Evolutionary conservation across 768 basidiomycete genomes (phyloP).

Genomic region (Crucibulum laeve): DNA sequence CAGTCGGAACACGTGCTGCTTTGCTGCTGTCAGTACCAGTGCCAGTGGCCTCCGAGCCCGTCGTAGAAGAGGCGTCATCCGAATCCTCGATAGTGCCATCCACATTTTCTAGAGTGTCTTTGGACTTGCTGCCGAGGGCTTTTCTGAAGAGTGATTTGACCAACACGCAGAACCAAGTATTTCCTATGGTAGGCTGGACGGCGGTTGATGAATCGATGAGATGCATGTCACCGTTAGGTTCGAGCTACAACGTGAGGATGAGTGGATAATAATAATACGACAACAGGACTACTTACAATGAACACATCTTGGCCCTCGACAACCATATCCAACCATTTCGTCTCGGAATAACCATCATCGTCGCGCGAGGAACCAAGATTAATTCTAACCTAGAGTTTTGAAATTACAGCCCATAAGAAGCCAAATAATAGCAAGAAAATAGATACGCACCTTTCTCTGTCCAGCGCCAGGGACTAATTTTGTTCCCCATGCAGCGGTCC

Average conservation of each 20-base stretch:
- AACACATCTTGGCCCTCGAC: constrained; percentile 76
- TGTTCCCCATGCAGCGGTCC: constrained; percentile 76
- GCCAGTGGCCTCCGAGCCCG: constrained; percentile 40
- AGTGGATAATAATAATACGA: neutral
- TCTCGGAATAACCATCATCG: constrained; percentile 51
- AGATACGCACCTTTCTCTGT: constrained; percentile 57
- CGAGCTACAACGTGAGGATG: constrained; percentile 40
- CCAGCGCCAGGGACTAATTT: constrained; percentile 61
- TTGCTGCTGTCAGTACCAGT: constrained; percentile 32
- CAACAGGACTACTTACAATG: constrained; percentile 47
- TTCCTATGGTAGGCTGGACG: constrained; percentile 45
- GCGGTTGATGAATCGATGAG: constrained; percentile 58
- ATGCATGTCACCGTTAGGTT: constrained; percentile 53
- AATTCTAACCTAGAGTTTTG: constrained; percentile 57
- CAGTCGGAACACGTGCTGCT: constrained; percentile 30
- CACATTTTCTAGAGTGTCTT: constrained; percentile 8
- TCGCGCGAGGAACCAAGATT: constrained; percentile 57
- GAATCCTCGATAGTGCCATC: constrained; percentile 24
- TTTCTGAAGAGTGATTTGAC: constrained; percentile 27
- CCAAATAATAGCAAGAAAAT: neutral
- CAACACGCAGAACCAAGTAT: constrained; percentile 69
- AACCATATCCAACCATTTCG: constrained; percentile 70
- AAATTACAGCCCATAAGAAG: constrained; percentile 2
- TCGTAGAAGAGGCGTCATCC: constrained; percentile 36
- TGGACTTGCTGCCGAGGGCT: constrained; percentile 18